A percentile compares a stretch with the other conserved stretches of the same genome.
Evolutionary conservation across 2,329 filamentous ascomycete genomes (phyloP).

Genomic region (Cladophialophora chaetospira): DNA sequence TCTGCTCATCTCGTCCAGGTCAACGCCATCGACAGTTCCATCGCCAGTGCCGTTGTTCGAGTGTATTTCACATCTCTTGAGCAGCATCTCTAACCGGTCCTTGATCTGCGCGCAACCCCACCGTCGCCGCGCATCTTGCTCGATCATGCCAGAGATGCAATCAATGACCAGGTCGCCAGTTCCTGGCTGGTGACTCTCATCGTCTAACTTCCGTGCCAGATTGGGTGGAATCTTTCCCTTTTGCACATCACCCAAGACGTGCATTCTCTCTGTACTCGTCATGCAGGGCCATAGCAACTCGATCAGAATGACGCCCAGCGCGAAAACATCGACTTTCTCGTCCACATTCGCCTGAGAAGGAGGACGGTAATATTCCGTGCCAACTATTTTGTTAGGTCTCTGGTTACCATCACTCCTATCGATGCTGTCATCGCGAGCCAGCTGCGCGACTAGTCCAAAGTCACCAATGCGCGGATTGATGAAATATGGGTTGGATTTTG

Average conservation of each 20-base stretch:
- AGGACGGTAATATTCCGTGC: conserved; percentile 65
- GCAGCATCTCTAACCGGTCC: conserved; percentile 36
- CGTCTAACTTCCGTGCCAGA: conserved; percentile 42
- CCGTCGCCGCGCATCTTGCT: conserved; percentile 39
- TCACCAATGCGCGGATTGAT: conserved; percentile 66
- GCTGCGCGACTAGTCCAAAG: conserved; percentile 65
- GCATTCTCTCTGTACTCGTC: conserved; percentile 52
- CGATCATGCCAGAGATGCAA: conserved; percentile 48
- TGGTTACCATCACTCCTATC: background rate
- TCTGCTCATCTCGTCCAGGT: background rate
- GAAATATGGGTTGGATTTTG: conserved; percentile 40
- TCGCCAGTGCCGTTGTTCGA: background rate
- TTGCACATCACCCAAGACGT: conserved; percentile 45
- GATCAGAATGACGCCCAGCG: conserved; percentile 49
- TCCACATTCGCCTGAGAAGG: conserved; percentile 40
- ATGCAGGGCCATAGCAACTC: conserved; percentile 61
- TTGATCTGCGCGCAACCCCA: conserved; percentile 44
- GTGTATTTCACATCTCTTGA: conserved; percentile 7
- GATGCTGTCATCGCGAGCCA: conserved; percentile 26
- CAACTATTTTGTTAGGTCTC: conserved; percentile 50
- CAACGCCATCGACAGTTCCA: background rate
- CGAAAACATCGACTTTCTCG: conserved; percentile 53
- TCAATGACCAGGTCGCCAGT: conserved; percentile 39
- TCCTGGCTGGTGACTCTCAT: conserved; percentile 36
- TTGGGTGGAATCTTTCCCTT: conserved; percentile 40